Conservation (phyloP, 345 rosid genomes). For the Aquilaria sinensis region DNA sequence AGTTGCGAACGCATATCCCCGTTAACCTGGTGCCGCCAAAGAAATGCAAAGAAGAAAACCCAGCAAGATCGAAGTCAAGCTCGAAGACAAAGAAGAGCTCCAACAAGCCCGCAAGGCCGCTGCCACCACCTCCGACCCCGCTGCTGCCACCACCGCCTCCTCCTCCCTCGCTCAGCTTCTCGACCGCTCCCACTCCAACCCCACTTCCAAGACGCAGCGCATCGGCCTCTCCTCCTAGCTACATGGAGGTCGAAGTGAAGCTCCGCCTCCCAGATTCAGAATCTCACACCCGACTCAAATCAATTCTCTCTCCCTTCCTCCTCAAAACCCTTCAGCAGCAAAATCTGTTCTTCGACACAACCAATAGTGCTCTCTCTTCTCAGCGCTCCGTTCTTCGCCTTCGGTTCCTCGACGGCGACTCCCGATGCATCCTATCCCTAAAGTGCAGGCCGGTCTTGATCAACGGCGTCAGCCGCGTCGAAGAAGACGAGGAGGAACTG, state of each 20-base stretch:
- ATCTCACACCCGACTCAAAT: constrained; percentile 37
- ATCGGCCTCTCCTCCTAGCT: constrained; percentile 50
- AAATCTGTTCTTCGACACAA: constrained; percentile 70
- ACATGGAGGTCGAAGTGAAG: constrained; percentile 86
- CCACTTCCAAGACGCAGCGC: constrained; percentile 52
- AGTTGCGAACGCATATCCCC: background rate
- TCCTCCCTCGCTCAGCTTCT: constrained; percentile 51
- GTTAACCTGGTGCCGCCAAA: background rate
- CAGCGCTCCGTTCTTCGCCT: constrained; percentile 55
- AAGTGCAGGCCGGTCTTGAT: constrained; percentile 53
- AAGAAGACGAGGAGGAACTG: constrained; percentile 81
- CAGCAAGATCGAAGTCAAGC: constrained; percentile 67
- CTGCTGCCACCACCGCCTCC: constrained; percentile 21
- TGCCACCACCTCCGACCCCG: constrained; percentile 21
- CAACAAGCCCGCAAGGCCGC: constrained; percentile 59
- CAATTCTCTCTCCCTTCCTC: constrained; percentile 50
- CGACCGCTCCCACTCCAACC: constrained; percentile 44
- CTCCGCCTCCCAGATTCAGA: constrained; percentile 46
- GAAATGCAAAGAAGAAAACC: constrained; percentile 87
- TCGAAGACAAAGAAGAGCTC: constrained; percentile 86
- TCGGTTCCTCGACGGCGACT: constrained; percentile 41
- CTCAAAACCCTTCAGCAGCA: constrained; percentile 57
- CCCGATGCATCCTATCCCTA: constrained; percentile 55
- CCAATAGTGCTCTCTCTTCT: constrained; percentile 43
- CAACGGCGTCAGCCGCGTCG: constrained; percentile 79